Percentiles rank a stretch among this genome's conserved stretches.
These are phyloP conservation scores for Fusarium metavorans DNA, from an alignment of 2,329 filamentous ascomycete species.

Conservation along the genomic window DNA sequence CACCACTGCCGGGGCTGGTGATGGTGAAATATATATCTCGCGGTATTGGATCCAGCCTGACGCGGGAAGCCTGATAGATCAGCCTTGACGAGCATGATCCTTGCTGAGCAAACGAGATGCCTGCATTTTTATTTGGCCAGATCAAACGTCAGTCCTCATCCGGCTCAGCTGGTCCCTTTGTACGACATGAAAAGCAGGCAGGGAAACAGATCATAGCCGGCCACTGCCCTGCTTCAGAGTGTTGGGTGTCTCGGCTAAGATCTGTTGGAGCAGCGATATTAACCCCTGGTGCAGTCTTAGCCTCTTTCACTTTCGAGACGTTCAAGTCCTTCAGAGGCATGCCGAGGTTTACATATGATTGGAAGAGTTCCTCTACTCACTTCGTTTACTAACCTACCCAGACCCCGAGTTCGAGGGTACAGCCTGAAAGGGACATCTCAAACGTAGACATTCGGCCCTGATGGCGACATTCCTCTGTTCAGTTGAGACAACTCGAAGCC, in stretches of 20 bases:
- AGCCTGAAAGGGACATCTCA: not conserved
- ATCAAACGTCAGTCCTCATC: not conserved
- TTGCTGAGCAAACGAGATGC: not conserved
- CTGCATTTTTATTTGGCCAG: constrained; percentile 6
- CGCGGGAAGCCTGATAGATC: not conserved
- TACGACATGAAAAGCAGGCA: not conserved
- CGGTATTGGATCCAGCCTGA: not conserved
- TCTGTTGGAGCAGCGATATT: not conserved
- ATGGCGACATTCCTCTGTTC: not conserved
- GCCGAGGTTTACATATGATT: not conserved
- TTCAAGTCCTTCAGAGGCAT: not conserved
- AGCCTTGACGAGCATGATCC: not conserved
- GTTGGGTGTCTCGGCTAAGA: not conserved
- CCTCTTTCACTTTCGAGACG: not conserved
- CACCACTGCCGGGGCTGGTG: not conserved
- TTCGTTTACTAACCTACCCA: not conserved
- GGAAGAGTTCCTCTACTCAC: not conserved
- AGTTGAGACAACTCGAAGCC: not conserved
- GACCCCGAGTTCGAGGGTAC: not conserved
- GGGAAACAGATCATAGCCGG: not conserved
- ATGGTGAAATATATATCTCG: not conserved
- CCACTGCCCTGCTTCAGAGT: not conserved
- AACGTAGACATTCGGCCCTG: not conserved
- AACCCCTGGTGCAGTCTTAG: not conserved
- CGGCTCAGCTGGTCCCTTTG: not conserved